Conservation (phyloP, 2,329 filamentous ascomycete genomes). For the Dactylonectria macrodidyma region DNA sequence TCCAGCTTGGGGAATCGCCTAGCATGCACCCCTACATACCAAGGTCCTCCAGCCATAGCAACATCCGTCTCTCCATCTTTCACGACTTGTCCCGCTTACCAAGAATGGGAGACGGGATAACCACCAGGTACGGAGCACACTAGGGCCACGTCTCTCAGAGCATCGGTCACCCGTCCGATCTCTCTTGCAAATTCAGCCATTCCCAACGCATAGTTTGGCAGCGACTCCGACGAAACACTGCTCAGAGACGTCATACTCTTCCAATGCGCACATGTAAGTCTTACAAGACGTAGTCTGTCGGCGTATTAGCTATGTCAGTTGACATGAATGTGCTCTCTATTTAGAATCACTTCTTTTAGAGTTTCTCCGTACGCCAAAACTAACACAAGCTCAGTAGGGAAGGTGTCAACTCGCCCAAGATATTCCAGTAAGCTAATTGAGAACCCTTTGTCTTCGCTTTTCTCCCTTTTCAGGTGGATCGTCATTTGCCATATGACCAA, state of each 20-base stretch:
- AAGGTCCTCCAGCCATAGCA: conserved; percentile 3
- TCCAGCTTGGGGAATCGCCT: conserved; percentile 10
- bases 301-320: conserved; percentile 15
- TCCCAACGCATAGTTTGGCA: conserved; percentile 2
- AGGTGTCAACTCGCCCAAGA: not conserved
- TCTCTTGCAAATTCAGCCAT: not conserved
- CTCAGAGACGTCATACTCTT: conserved; percentile 19
- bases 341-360: conserved; percentile 1
- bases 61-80: not conserved
- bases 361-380: not conserved
- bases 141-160: conserved; percentile 1
- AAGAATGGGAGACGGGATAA: not conserved
- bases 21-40: not conserved
- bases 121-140: not conserved
- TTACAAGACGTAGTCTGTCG: conserved; percentile 12
- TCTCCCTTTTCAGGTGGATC: not conserved
- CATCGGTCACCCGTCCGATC: not conserved
- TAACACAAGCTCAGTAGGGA: not conserved
- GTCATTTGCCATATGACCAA: not conserved
- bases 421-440: not conserved
- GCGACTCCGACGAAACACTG: not conserved
- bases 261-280: not conserved
- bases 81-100: conserved; percentile 8
- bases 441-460: not conserved
- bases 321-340: conserved; percentile 3